These are phyloP conservation scores for Hypoxylon sp. DNA, from an alignment of 2,329 filamentous ascomycete species.

Conservation along the genomic window DNA sequence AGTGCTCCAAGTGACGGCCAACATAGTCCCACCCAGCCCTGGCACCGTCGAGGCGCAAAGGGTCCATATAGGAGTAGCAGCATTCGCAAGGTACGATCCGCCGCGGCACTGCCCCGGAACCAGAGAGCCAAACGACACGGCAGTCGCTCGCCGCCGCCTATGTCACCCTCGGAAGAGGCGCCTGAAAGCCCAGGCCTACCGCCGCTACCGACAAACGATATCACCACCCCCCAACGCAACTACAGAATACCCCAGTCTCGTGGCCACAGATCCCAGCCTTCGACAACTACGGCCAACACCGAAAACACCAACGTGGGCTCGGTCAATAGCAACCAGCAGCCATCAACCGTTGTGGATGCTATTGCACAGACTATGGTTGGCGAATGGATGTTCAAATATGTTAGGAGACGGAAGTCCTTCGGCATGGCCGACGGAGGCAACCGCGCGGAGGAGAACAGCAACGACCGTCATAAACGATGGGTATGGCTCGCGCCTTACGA, in stretches of 20 bases:
- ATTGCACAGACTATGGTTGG: conserved; percentile 99
- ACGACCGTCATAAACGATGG: conserved; percentile 93
- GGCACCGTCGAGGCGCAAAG: conserved; percentile 64
- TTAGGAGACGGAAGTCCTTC: conserved; percentile 89
- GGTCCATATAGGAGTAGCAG: conserved; percentile 68
- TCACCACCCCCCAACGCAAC: conserved; percentile 69
- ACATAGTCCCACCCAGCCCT: conserved; percentile 77
- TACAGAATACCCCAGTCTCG: conserved; percentile 58
- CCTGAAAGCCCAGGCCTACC: conserved; percentile 78
- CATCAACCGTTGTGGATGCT: conserved; percentile 88
- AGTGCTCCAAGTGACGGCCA: conserved; percentile 78
- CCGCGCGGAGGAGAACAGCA: conserved; percentile 76
- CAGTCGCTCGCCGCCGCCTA: conserved; percentile 72
- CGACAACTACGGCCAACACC: conserved; percentile 67
- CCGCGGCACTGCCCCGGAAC: conserved; percentile 74
- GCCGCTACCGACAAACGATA: conserved; percentile 78
- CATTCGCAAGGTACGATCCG: conserved; percentile 87
- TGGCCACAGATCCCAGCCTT: conserved; percentile 67
- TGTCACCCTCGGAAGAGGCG: conserved; percentile 75
- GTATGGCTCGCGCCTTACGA: conserved; percentile 99
- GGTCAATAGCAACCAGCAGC: conserved; percentile 70
- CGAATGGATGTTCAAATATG: conserved; percentile 96
- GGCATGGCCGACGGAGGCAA: conserved; percentile 76
- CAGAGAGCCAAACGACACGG: conserved; percentile 62
- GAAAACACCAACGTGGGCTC: conserved; percentile 62